Evolutionary conservation across 2,329 filamentous ascomycete genomes (phyloP), one percentile per base, ranked within the genome.

Genomic region (Fusarium dlaminii): DNA sequence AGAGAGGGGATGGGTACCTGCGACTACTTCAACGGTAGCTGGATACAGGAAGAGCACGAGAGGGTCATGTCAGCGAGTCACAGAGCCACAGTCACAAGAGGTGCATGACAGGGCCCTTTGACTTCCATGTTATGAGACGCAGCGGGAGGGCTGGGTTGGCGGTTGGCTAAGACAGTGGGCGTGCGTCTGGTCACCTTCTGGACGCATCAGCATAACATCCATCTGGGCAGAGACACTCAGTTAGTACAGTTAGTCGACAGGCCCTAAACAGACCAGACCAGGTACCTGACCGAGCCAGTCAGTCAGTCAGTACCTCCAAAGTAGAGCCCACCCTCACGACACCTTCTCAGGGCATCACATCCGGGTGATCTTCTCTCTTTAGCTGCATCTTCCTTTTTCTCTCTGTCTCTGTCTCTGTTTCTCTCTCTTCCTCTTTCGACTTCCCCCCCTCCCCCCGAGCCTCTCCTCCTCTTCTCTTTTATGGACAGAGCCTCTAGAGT

Each of bases 21-120:
- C 27, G 20, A 72, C 57, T 58, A 59, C 70, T 43, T 46, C 48
- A 45, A 46, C 24, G 18, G 43, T 46, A 37, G 56, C 63, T 66
- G 52, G 66, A 54, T 42, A 56, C 43, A 62, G 43, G 39, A 63
- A 51, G 57, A 70, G 57, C 58, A 58, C 42, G 68, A 60, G 59
- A 75, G 63, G 72, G 72, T 75, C 72, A 75, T 75, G 72, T 66
- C 68, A 55, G 62, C 72, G 60, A 74, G 72, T 74, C 72, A 72
- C 72, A 75, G 64, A 74, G 56, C 59, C 63, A 75, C 68, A 75
- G 68, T 74, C 68, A 74, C 72, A 74, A 75, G 72, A 74, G 68
- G 54, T 63, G 60, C 51, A 63, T 65, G 63, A 62, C 49, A 52
- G 45, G 62, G 62, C 40, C 30, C 30, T 30, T 70, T 58, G 59